Evolutionary conservation across 257 asterid genomes (phyloP), one percentile per base, ranked within the genome.

Genomic region (Perilla frutescens): DNA sequence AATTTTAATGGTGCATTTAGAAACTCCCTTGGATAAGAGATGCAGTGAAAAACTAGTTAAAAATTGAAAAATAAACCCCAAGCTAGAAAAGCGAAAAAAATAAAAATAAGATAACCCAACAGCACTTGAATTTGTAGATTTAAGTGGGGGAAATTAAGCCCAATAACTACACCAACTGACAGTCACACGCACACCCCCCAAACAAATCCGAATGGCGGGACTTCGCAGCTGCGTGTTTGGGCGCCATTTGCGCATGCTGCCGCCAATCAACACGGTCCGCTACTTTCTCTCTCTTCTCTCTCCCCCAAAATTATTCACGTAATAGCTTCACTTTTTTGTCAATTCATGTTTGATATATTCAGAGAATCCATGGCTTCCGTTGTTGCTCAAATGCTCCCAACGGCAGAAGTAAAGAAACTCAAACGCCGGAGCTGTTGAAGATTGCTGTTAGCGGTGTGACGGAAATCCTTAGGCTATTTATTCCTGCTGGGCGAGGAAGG

Each of bases 391-490:
- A 58, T n/a, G 26, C 77, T 34, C 77, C 89, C 68, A 83, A 71
- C 62, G 68, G 80, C 57, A 77, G 81, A 58, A 75, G 36, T 26
- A 74, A 76, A 71, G 71, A 51, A 68, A 54, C 74, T 29, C 81
- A 76, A 77, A 80, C 96, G 10, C 96, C 98, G 14, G 66, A 56
- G 76, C 66, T 87, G 41, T 62, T 92, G 85, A 90, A 82, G 76
- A 14, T 86, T 66, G 88, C 88, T 12, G 98, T 92, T 39, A 79
- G 77, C 50, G 91, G 87, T 41, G 86, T 76, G 34, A 88, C 98
- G 2, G 89, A 90, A 62, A 77, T 90, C 67, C 86, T 92, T 8
- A 77, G 96, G 76, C 75, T 92, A 51, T 76, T 90, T 72, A 65
- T 84, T 41, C 83, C 88, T 1, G 65, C 82, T 31, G 45, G 26